Percentiles rank a stretch among this genome's conserved stretches.
phyloP scores from a whole-genome alignment of 1,284 basidiomycete genomes.

The Boletus coffeatus region DNA sequence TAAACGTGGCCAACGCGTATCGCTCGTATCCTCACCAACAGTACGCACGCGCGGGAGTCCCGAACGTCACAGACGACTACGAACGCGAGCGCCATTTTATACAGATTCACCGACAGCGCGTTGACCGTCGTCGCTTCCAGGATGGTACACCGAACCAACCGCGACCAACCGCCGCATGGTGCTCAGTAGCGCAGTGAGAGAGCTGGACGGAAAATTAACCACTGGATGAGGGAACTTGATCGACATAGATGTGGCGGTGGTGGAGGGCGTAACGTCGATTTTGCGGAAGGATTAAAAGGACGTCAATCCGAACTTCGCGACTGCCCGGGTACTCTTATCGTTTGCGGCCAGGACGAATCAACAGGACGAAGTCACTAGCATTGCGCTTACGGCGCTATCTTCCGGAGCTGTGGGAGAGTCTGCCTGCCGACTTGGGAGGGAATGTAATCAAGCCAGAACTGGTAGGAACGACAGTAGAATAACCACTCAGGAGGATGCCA shows the following conservation, averaged over 20 bases:
- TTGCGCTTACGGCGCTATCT: conserved; percentile 44
- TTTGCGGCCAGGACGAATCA: conserved; percentile 28
- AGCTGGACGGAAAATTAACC: no score
- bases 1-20: conserved; percentile 16
- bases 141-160: no score
- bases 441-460: conserved; percentile 18
- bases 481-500: not conserved
- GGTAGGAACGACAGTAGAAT: not conserved
- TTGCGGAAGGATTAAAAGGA: conserved; percentile 30
- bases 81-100: conserved; percentile 47
- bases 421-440: conserved; percentile 27
- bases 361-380: conserved; percentile 38
- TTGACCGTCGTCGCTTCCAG: no score
- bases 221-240: no score
- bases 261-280: no score
- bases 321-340: conserved; percentile 26
- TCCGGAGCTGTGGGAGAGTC: conserved; percentile 48
- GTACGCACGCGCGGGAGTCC: conserved; percentile 21
- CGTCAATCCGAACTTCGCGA: conserved; percentile 43
- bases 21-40: conserved; percentile 24
- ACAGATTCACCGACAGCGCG: no score
- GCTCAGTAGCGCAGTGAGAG: no score
- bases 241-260: no score
- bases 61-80: conserved; percentile 65
- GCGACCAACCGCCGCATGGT: no score